These are phyloP conservation scores for Entrophospora sp. DNA, from an alignment of 192 early-diverging fungal genomes.

Conservation along the genomic window DNA sequence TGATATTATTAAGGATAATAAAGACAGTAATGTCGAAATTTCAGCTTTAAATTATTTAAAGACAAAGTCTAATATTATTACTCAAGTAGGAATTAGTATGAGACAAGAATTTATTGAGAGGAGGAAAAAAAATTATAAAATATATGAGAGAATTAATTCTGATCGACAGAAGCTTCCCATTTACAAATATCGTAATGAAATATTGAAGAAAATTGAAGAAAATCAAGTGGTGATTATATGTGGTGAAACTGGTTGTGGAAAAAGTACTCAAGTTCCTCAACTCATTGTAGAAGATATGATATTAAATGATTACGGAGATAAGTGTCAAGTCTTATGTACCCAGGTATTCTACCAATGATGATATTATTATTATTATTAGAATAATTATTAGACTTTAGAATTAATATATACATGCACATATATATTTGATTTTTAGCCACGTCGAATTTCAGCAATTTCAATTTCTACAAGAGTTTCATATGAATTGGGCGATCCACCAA, in stretches of 20 bases:
- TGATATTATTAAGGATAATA: too few species aligned
- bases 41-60: too few species aligned
- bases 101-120: too few species aligned
- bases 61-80: too few species aligned
- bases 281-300: constrained; percentile 59
- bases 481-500: constrained; percentile 57
- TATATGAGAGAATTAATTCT: neutral
- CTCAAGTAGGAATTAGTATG: too few species aligned
- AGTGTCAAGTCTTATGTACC: constrained; percentile 47
- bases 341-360: constrained; percentile 59
- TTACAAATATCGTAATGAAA: constrained; percentile 43
- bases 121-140: neutral
- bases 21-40: too few species aligned
- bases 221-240: constrained; percentile 64
- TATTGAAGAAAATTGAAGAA: constrained; percentile 36
- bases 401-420: neutral
- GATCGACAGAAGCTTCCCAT: constrained; percentile 44
- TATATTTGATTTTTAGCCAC: constrained; percentile 35
- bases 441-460: constrained; percentile 73
- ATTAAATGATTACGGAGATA: constrained; percentile 23
- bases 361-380: constrained; percentile 27
- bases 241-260: constrained; percentile 73
- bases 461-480: constrained; percentile 66
- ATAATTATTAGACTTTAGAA: constrained; percentile 16
- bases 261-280: constrained; percentile 76